Conservation (phyloP, 2,329 filamentous ascomycete species). For the Leptodontidium sp. region DNA sequence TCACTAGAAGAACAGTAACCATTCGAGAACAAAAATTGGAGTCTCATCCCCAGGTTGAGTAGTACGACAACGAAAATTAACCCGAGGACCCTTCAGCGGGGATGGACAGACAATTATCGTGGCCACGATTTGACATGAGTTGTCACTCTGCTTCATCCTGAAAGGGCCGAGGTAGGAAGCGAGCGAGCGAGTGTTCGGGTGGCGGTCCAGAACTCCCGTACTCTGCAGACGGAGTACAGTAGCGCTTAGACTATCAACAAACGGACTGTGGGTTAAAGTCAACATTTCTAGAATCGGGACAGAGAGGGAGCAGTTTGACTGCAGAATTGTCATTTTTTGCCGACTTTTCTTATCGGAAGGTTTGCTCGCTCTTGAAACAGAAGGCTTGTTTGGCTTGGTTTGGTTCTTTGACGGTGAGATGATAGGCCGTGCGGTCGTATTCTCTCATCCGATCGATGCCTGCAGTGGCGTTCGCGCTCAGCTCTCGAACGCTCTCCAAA, state of each 20-base stretch:
- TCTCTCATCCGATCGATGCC: background rate
- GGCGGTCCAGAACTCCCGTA: background rate
- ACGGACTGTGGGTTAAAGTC: background rate
- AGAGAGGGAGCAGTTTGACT: background rate
- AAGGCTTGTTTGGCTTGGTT: background rate
- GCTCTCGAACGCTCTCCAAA: background rate
- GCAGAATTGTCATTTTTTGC: too few relatives aligned
- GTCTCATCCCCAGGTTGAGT: background rate
- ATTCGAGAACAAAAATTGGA: constrained; percentile 1
- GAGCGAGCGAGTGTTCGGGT: background rate
- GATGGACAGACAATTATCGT: background rate
- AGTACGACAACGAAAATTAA: background rate
- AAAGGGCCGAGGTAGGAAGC: background rate
- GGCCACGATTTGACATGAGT: background rate
- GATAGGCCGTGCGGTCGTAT: constrained; percentile 4
- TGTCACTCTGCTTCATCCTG: background rate
- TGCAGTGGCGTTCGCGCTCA: constrained; percentile 3
- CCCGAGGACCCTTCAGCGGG: background rate
- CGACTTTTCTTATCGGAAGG: background rate
- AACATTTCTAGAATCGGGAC: background rate
- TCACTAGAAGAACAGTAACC: background rate
- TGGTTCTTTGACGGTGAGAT: background rate
- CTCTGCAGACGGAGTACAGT: background rate
- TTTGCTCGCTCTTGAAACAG: constrained; percentile 5
- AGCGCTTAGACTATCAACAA: background rate